Base-by-base conservation (phyloP, 176 grass and related monocot species). In the Musa beccarii region DNA sequence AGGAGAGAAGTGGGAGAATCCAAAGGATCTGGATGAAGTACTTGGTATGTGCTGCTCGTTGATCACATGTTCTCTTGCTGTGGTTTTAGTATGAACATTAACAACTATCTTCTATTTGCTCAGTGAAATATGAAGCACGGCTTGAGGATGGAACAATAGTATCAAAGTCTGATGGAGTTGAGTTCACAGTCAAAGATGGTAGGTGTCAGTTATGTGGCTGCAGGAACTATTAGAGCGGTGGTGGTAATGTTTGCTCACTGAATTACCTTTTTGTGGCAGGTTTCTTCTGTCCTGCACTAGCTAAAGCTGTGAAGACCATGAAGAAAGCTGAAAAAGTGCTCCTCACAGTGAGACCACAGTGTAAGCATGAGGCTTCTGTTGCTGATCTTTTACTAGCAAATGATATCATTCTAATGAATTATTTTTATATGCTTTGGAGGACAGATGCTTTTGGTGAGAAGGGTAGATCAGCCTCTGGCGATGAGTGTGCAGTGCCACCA, bases 101-200 rank as follows among this genome's bases (percentile, higher is more conserved):
- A 21, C 53, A 50, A 23, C 11, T 53, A 10, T 16, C 20, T 8
- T 51, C 2, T 64, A 63, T 75, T 72, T 9, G 8, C 84, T 68
- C 70, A 97, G 90, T 89, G 72, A 93, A 90, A 86, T 97, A 93
- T 54, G 88, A 92, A 80, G 85, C 88, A 17, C 69, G 81, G 55
- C 81, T 93, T 0, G 93, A 92, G 80, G 85, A 97, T 90, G 88
- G 88, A 34, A 85, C 86, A 9, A 63, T 93, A 59, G 50, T 90
- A 49, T 97, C 86, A 3, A 93, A 93, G 71, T 90, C 82, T 56
- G 93, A 87, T 22, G 90, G 90, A 14, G 72, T 69, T 49, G 93
- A 97, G 54, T 97, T 93, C 72, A 93, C 85, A 55, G 87, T 97
- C 59, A 90, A 93, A 87, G 86, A 97, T 81, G 93, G 90, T 97